These are phyloP conservation scores for Pleurostoma richardsiae DNA, from an alignment of 2,329 filamentous ascomycete species.

Conservation along the genomic window DNA sequence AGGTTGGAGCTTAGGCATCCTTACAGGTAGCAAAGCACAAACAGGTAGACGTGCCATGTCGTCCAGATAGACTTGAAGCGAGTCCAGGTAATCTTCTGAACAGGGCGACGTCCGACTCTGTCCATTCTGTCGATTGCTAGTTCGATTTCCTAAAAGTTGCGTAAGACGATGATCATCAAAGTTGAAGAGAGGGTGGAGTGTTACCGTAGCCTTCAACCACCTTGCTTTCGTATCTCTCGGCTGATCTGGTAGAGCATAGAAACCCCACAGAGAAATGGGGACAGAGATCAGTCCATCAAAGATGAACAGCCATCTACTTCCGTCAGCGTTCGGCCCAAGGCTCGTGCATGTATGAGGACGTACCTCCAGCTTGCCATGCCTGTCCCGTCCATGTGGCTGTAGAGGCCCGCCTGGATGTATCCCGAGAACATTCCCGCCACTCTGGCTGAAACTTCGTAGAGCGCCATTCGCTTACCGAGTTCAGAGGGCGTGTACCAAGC, in stretches of 20 bases:
- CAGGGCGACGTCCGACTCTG: conserved; percentile 1
- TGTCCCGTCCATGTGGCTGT: conserved; percentile 2
- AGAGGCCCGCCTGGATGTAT: conserved; percentile 1
- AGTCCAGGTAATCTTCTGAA: conserved; percentile 1
- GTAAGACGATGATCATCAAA: neutral
- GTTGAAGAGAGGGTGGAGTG: neutral
- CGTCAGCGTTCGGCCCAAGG: conserved; percentile 1
- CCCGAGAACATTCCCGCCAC: conserved; percentile 4
- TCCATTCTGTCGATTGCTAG: conserved; percentile 7
- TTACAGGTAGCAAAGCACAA: neutral
- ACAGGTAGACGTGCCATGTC: conserved; percentile 2
- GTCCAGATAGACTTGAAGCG: conserved; percentile 3
- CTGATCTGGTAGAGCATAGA: conserved; percentile 15
- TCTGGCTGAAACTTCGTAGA: conserved; percentile 3
- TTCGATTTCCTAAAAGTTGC: neutral
- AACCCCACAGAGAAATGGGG: conserved; percentile 15
- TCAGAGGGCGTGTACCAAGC: conserved; percentile 5
- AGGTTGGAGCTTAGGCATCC: neutral
- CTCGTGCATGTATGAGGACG: conserved; percentile 2
- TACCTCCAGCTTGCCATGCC: conserved; percentile 4
- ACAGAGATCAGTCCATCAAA: conserved; percentile 9
- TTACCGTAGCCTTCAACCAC: conserved; percentile 7
- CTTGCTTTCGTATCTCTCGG: conserved; percentile 5
- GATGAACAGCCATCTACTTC: conserved; percentile 34
- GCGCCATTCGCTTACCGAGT: conserved; percentile 2